phyloP scores from a whole-genome alignment of 2,329 filamentous ascomycete species.

The Ophiostoma himal-ulmi region DNA sequence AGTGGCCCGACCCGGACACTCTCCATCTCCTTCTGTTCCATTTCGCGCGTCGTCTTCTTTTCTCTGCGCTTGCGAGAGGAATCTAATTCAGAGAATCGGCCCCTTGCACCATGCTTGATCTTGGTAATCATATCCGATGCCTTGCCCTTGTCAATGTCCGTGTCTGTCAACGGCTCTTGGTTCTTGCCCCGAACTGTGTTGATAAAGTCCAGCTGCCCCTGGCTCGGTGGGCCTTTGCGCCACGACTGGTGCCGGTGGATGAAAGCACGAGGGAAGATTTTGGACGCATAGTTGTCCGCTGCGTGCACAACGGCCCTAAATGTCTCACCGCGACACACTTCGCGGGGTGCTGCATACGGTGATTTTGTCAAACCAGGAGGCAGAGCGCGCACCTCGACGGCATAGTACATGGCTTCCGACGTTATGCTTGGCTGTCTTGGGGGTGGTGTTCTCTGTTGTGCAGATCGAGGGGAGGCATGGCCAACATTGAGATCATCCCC shows the following conservation, averaged over 20 bases:
- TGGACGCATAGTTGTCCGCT: constrained; percentile 71
- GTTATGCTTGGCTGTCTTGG: not conserved
- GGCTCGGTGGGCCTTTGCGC: constrained; percentile 60
- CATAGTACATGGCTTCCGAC: constrained; percentile 36
- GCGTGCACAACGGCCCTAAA: constrained; percentile 75
- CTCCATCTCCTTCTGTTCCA: constrained; percentile 42
- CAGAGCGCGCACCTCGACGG: constrained; percentile 45
- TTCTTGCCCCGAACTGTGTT: constrained; percentile 55
- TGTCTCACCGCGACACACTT: constrained; percentile 58
- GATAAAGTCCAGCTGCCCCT: constrained; percentile 61
- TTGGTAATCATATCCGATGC: constrained; percentile 91
- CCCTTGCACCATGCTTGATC: constrained; percentile 73
- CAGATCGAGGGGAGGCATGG: constrained; percentile 13
- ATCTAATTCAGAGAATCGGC: constrained; percentile 50
- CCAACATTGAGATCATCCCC: constrained; percentile 29
- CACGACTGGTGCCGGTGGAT: constrained; percentile 63
- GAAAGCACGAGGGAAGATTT: constrained; percentile 60
- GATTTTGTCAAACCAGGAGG: constrained; percentile 41
- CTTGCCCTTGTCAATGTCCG: constrained; percentile 67
- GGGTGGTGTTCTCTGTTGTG: not conserved
- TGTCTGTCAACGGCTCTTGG: constrained; percentile 47
- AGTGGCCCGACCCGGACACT: constrained; percentile 51
- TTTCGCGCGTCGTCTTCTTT: constrained; percentile 35
- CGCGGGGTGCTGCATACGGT: constrained; percentile 63
- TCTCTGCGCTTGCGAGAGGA: constrained; percentile 41